Evolutionary conservation across 495 filamentous ascomycete species (phyloP), one percentile per base, ranked within the genome.

Genomic region (Hyaloscypha bicolor): DNA sequence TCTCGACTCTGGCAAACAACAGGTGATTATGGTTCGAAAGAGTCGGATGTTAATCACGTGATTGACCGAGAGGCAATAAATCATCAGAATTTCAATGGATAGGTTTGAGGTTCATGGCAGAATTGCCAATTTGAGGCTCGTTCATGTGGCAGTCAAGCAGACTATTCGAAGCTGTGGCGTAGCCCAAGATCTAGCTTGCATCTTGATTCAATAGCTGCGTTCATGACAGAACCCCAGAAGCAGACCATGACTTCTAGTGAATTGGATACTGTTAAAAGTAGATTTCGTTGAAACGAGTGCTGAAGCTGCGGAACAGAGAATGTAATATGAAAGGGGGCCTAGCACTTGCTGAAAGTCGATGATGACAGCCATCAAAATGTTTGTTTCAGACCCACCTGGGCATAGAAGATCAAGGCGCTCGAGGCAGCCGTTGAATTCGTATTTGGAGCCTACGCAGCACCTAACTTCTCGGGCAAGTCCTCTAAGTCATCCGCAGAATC

Each of bases 401-500:
- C 9, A 6, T 4, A 19, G 42, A 19, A 16, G 2, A 48, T 48
- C 42, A 48, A 48, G 16, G 9, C 16, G 42, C 42, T 60, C 19
- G 33, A 35, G n/a, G 14, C n/a, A 25, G 32, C 32, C 37, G 52
- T 55, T 2, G 9, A 52, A 48, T 31, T 52, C 39, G 21, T 37
- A 53, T 48, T 48, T 6, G 42, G 11, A 48, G 8, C 21, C 78
- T 77, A 66, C 33, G 61, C 69, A 35, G 72, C 80, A 29, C 82
- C 81, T 67, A 96, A 75, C 79, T 86, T 90, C 67, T 83, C 77
- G 63, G 92, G 91, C 37, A 96, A 86, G 21, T 87, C 86, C 65
- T 87, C 87, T 72, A 97, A 75, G 59, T 96, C 93, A 53, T 95
- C 92, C 9, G 87, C 81, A 12, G 80, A 83, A 63, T 92, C 86